Base-by-base conservation (phyloP, 495 filamentous ascomycete genomes). In the Aspergillus incahuasiensis region DNA sequence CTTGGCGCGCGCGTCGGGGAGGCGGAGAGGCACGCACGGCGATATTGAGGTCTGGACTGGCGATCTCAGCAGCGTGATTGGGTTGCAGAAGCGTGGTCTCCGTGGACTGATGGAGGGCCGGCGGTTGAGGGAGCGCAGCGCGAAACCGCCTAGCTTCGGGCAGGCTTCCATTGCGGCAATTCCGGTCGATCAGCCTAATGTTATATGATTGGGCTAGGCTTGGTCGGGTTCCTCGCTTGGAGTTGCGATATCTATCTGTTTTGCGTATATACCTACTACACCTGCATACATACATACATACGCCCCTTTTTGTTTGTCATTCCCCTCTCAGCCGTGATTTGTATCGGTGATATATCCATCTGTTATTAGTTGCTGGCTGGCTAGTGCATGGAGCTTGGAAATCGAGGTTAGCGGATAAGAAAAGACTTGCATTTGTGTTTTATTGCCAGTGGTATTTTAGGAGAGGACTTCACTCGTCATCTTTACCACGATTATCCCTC, bases 51-150 rank as follows among this genome's bases (percentile, higher is more conserved):
- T 92, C 19, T 96, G 92, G 92, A 80, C 75, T 12, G 87, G 92
- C 12, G 86, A 92, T 64, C 62, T 96, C 24, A 95, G 90, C 68
- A 89, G 89, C 48, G 92, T 97, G n/a, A 95, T 98, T 54, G 94
- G 94, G 0, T 62, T 98, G 54, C 94, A 98, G 76, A 98, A 97
- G 74, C 78, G 94, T 32, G 94, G 94, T 0, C 65, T 98, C 53
- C 82, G 92, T 45, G 94, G 94, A 0, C 69, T 98, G 66, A 96
- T 97, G 94, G 94, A 98, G 71, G 94, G 94, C 13, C 76, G 94
- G 34, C 79, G 92, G 51, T 84, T 96, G 75, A 76, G 94, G 48
- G 92, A 94, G 62, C 69, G 87, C 24, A 84, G 79, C 8, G 59
- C 60, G 6, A 76, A 74, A 34, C 70, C 71, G 4, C 50, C 67